phyloP scores from a whole-genome alignment of 768 basidiomycete genomes.

The Rubroboletus satanas region DNA sequence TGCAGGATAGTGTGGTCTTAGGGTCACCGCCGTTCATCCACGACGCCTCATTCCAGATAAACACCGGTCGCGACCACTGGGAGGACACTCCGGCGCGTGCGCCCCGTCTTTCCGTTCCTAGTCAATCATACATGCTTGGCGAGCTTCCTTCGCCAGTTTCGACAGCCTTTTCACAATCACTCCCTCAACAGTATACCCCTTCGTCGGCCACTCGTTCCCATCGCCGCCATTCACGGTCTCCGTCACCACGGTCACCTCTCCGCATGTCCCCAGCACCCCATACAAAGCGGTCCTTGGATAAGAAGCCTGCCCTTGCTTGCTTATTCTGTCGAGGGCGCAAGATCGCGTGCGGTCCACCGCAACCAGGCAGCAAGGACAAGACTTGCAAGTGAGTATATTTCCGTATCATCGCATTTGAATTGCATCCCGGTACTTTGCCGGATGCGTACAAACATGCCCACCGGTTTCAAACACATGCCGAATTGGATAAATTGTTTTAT shows the following conservation, averaged over 20 bases:
- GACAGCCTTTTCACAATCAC: conserved; percentile 8
- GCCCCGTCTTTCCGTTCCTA: conserved; percentile 1
- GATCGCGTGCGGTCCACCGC: conserved; percentile 63
- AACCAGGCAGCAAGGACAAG: conserved; percentile 48
- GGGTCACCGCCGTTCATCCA: conserved; percentile 15
- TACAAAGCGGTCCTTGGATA: conserved; percentile 31
- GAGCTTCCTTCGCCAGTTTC: conserved; percentile 10
- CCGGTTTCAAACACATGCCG: conserved; percentile 12
- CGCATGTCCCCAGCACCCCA: conserved; percentile 24
- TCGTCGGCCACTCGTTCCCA: conserved; percentile 20
- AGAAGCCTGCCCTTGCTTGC: conserved; percentile 62
- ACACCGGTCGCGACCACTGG: conserved; percentile 20
- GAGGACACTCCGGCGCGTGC: conserved; percentile 11
- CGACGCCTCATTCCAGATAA: conserved; percentile 7
- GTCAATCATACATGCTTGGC: conserved; percentile 20
- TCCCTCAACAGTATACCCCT: conserved; percentile 9
- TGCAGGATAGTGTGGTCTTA: conserved; percentile 13
- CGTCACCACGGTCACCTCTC: conserved; percentile 21
- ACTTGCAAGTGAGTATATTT: conserved; percentile 59
- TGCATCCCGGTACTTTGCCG: conserved; percentile 1
- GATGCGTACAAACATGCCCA: conserved; percentile 6
- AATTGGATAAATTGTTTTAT: conserved; percentile 3
- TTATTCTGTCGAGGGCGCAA: conserved; percentile 65
- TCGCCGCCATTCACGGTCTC: conserved; percentile 24
- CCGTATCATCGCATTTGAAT: conserved; percentile 25